These are phyloP conservation scores for Boletellus ananas DNA, from an alignment of 768 basidiomycete genomes.

Conservation along the genomic window DNA sequence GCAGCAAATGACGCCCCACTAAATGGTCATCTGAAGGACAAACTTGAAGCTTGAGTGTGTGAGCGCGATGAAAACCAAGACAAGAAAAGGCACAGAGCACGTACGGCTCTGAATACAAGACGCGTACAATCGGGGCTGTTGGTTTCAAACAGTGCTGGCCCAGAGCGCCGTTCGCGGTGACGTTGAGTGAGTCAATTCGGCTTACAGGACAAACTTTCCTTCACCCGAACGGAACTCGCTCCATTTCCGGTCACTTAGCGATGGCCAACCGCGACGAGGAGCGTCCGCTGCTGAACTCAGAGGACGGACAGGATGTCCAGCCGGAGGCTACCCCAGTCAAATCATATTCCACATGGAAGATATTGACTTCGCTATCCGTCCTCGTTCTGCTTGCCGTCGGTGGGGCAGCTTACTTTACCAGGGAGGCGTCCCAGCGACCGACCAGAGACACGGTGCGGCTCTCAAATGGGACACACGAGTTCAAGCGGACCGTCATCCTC, in stretches of 20 bases:
- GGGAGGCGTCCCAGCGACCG: background rate
- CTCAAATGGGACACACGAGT: constrained; percentile 82
- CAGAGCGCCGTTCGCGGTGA: too few relatives aligned
- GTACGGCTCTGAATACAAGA: too few relatives aligned
- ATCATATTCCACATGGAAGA: constrained; percentile 5
- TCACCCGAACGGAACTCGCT: too few relatives aligned
- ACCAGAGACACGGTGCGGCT: constrained; percentile 30
- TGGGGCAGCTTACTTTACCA: constrained; percentile 9
- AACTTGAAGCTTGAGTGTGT: too few relatives aligned
- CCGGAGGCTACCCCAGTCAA: background rate
- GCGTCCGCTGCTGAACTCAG: constrained; percentile 18
- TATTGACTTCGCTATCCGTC: constrained; percentile 7
- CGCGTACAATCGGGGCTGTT: too few relatives aligned
- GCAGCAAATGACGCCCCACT: too few relatives aligned
- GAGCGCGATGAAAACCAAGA: too few relatives aligned
- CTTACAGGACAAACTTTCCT: too few relatives aligned
- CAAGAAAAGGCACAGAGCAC: too few relatives aligned
- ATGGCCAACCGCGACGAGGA: constrained; percentile 22
- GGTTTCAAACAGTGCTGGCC: too few relatives aligned
- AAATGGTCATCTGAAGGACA: too few relatives aligned
- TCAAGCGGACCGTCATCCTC: constrained; percentile 75
- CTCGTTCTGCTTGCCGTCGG: constrained; percentile 16
- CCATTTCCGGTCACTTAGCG: background rate
- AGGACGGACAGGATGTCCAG: constrained; percentile 9
- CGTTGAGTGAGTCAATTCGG: too few relatives aligned